phyloP scores from a whole-genome alignment of 2,329 filamentous ascomycete species.

The Paramyrothecium sp. region DNA sequence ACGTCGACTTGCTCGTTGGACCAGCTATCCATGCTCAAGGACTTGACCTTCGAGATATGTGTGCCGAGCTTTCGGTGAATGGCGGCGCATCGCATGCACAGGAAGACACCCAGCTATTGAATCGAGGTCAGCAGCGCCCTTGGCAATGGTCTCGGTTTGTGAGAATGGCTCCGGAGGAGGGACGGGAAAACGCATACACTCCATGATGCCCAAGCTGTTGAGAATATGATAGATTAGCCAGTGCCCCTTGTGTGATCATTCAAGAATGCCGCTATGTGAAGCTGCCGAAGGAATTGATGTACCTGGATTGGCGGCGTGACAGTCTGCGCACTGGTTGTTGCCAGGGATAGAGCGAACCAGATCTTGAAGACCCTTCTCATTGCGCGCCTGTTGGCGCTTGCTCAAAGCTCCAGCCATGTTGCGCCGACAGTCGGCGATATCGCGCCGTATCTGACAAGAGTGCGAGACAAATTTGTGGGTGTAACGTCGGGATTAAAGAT shows the following conservation, averaged over 20 bases:
- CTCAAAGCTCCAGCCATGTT: slow-evolving; percentile 73
- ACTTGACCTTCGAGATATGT: slow-evolving; percentile 98
- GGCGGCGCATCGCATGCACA: slow-evolving; percentile 96
- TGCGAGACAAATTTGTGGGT: neutral
- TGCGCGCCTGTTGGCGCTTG: slow-evolving; percentile 97
- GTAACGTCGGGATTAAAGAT: neutral
- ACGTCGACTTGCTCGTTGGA: slow-evolving; percentile 94
- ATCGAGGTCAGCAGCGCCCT: slow-evolving; percentile 4
- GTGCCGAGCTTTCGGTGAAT: slow-evolving; percentile 96
- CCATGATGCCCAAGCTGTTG: slow-evolving; percentile 90
- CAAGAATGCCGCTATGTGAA: neutral
- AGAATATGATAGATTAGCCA: slow-evolving; percentile 22
- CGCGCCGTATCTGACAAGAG: neutral
- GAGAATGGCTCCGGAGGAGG: slow-evolving; percentile 3
- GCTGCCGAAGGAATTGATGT: slow-evolving; percentile 29
- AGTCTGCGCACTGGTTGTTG: slow-evolving; percentile 94
- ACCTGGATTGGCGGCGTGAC: slow-evolving; percentile 89
- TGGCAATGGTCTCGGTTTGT: slow-evolving; percentile 12
- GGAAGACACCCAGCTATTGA: slow-evolving; percentile 83
- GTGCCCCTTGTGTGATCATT: neutral
- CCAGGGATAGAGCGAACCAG: slow-evolving; percentile 79
- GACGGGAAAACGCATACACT: slow-evolving; percentile 60
- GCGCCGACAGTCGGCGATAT: slow-evolving; percentile 5
- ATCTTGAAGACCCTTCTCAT: slow-evolving; percentile 88
- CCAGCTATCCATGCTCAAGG: slow-evolving; percentile 98